phyloP scores from a whole-genome alignment of 1,284 basidiomycete species.

The Somion occarium region DNA sequence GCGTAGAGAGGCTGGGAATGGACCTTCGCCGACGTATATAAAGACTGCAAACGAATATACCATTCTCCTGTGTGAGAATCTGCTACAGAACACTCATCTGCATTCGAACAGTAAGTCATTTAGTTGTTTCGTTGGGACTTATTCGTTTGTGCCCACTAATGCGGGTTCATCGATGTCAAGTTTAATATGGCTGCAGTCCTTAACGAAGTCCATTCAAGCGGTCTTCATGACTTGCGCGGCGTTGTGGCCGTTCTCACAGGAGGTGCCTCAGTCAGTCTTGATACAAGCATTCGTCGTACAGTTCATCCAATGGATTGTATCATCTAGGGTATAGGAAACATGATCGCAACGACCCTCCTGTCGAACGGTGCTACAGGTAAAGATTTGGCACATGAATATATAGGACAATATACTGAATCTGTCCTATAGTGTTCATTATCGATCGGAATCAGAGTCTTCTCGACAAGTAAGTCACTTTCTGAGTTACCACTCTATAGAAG shows the following conservation, averaged over 20 bases:
- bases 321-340: conserved; percentile 33
- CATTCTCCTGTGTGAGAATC: too few relatives aligned
- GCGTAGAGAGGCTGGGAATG: too few relatives aligned
- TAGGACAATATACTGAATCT: background rate
- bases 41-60: too few relatives aligned
- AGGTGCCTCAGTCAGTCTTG: conserved; percentile 36
- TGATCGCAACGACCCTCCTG: conserved; percentile 42
- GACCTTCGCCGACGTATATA: too few relatives aligned
- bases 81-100: too few relatives aligned
- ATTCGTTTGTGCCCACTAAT: too few relatives aligned
- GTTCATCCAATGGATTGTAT: background rate
- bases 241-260: conserved; percentile 48
- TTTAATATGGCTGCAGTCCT: too few relatives aligned
- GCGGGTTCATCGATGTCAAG: too few relatives aligned
- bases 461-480: conserved; percentile 26
- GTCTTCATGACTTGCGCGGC: conserved; percentile 39
- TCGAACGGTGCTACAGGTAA: conserved; percentile 39
- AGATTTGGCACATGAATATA: background rate
- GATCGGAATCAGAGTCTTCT: conserved; percentile 41
- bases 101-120: too few relatives aligned
- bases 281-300: background rate
- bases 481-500: background rate
- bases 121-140: too few relatives aligned
- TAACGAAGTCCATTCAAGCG: conserved; percentile 34
- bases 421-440: conserved; percentile 36